Conservation (phyloP, 1,284 basidiomycete genomes). For the Meripilus lineatus region DNA sequence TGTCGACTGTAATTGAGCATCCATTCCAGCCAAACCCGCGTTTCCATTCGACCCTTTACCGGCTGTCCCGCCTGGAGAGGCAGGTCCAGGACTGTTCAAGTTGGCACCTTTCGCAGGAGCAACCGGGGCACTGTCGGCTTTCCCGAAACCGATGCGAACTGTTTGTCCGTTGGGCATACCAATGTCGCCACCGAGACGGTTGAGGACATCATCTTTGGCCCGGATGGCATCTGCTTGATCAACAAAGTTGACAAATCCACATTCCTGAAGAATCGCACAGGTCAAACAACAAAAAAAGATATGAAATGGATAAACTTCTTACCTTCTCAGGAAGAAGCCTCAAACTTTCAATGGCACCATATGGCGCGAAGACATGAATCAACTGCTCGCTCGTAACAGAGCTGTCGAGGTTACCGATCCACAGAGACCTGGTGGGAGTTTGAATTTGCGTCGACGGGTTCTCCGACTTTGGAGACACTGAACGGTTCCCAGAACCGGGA, state of each 20-base stretch:
- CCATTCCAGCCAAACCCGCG: conserved; percentile 58
- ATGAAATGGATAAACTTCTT: conserved; percentile 19
- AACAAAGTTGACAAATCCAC: conserved; percentile 98
- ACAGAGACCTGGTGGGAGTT: conserved; percentile 90
- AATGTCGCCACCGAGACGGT: conserved; percentile 90
- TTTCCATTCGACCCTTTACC: conserved; percentile 44
- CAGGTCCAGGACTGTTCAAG: conserved; percentile 52
- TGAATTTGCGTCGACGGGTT: conserved; percentile 67
- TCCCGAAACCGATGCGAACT: conserved; percentile 96
- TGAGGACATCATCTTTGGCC: conserved; percentile 95
- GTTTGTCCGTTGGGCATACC: conserved; percentile 90
- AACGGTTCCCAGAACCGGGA: conserved; percentile 51
- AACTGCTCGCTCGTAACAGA: conserved; percentile 92
- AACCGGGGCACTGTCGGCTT: conserved; percentile 90
- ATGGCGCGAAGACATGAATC: conserved; percentile 91
- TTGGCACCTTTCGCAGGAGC: conserved; percentile 77
- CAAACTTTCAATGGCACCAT: conserved; percentile 94
- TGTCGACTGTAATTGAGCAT: conserved; percentile 78
- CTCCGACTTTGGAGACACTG: conserved; percentile 76
- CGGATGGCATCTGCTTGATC: conserved; percentile 92
- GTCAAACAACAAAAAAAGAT: conserved; percentile 5
- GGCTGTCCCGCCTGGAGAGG: conserved; percentile 52
- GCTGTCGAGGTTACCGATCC: conserved; percentile 96
- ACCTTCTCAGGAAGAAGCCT: conserved; percentile 96
- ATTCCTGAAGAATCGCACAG: conserved; percentile 57